Evolutionary conservation across 805 yeast genomes (phyloP), one percentile per base, ranked within the genome.

Genomic region (Starmerella stellata): DNA sequence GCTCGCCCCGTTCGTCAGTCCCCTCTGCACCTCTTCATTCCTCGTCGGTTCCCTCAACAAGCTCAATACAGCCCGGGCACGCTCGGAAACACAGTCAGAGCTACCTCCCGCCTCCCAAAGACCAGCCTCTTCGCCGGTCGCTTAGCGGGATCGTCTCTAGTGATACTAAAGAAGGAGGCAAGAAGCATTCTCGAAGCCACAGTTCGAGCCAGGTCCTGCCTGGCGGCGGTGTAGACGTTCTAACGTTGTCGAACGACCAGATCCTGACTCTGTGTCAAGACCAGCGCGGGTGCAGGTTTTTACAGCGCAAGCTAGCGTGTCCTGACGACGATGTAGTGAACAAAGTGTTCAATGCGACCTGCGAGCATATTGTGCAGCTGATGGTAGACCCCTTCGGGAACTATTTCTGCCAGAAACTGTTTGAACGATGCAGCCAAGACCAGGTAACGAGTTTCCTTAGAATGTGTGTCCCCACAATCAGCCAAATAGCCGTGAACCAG

Each of bases 331-430:
- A 36, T n/a, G 47, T 56, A 23, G 38, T 56, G 27, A 43, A 48
- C 23, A 62, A 74, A 53, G 80, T 90, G 35, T 85, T 82, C 59
- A 72, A 72, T 41, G 95, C 90, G 56, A 78, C 82, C 33, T 70
- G 73, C 47, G 62, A 69, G 28, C 76, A 80, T 49, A 75, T 82
- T 41, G 76, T 80, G 38, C 93, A 82, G 55, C 65, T 90, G 45
- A 87, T 90, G 96, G 38, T 66, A 40, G 94, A 85, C 57, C 94
- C 96, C 4, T 90, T 90, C 62, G 98, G 98, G n/a, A 90, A 90
- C 57, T 90, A 90, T 52, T 64, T 90, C 52, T 72, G 92, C 47
- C 98, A 90, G 59, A 90, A 87, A 57, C 60, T 90, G 40, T 65
- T 90, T 46, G 95, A 85, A 54, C 70, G 74, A 46, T 77, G 83